Evolutionary conservation across 371 early-diverging fungal genomes (phyloP).

Genomic region (Dichotomocladium elegans): DNA sequence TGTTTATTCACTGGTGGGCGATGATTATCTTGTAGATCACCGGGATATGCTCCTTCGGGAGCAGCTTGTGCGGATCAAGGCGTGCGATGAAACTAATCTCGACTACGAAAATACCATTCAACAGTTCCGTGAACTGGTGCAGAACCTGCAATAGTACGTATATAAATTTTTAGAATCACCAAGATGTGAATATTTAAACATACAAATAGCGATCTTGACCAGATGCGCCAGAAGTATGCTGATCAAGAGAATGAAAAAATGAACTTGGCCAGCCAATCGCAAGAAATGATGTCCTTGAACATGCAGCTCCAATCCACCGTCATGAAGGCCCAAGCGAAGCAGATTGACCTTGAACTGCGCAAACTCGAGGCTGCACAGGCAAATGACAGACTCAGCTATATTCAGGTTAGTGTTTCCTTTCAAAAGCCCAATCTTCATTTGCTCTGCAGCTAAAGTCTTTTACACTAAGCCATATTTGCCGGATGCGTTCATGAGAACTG

Average conservation of each 20-base stretch:
- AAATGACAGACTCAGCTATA: conserved; percentile 65
- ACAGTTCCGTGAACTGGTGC: conserved; percentile 87
- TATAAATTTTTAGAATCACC: no score
- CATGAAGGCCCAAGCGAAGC: conserved; percentile 83
- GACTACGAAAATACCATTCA: conserved; percentile 84
- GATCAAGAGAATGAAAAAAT: conserved; percentile 49
- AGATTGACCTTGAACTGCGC: conserved; percentile 86
- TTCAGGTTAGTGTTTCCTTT: conserved; percentile 27
- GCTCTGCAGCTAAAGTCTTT: no score
- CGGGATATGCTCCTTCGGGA: conserved; percentile 70
- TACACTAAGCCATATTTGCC: conserved; percentile 83
- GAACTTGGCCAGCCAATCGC: conserved; percentile 66
- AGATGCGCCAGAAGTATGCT: conserved; percentile 62
- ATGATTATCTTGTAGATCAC: no score
- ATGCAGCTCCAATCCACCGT: conserved; percentile 77
- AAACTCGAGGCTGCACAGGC: conserved; percentile 85
- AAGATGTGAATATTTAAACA: background rate
- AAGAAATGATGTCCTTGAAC: conserved; percentile 80
- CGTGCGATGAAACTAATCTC: conserved; percentile 74
- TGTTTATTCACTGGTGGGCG: no score
- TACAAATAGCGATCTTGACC: conserved; percentile 59
- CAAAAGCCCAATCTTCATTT: no score
- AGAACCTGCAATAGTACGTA: conserved; percentile 64
- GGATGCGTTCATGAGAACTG: conserved; percentile 75
- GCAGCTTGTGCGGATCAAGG: conserved; percentile 51